Conservation (phyloP, 2,329 filamentous ascomycete genomes). For the Apiospora sp. region DNA sequence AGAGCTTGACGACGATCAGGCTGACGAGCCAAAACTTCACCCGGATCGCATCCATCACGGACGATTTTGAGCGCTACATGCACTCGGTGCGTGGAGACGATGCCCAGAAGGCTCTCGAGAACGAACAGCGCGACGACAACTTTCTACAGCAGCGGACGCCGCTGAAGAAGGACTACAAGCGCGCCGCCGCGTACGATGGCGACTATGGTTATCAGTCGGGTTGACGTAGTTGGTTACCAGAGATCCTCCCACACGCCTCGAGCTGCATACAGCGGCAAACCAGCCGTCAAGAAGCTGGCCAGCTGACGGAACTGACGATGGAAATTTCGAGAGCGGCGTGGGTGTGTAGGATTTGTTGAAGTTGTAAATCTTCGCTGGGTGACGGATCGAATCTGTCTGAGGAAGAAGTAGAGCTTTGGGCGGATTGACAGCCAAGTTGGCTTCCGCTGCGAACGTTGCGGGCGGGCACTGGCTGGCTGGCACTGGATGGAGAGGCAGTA, state of each 20-base stretch:
- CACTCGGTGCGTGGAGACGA: conserved; percentile 26
- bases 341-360: neutral
- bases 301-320: neutral
- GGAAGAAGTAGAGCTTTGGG: neutral
- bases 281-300: neutral
- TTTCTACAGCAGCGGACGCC: neutral
- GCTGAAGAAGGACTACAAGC: neutral
- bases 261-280: neutral
- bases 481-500: neutral
- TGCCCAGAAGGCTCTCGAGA: conserved; percentile 26
- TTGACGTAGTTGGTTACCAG: neutral
- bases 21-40: conserved; percentile 29
- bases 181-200: neutral
- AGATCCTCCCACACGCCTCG: neutral
- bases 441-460: too few relatives aligned
- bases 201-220: neutral
- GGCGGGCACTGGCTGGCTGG: too few relatives aligned
- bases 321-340: neutral
- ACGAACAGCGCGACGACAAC: conserved; percentile 29
- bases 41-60: conserved; percentile 29
- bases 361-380: neutral
- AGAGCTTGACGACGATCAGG: conserved; percentile 25
- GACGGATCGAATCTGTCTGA: neutral
- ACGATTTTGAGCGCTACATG: conserved; percentile 31
- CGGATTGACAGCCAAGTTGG: neutral